Evolutionary conservation across 441 rosid genomes (phyloP).

Genomic region (Erodium texanum): DNA sequence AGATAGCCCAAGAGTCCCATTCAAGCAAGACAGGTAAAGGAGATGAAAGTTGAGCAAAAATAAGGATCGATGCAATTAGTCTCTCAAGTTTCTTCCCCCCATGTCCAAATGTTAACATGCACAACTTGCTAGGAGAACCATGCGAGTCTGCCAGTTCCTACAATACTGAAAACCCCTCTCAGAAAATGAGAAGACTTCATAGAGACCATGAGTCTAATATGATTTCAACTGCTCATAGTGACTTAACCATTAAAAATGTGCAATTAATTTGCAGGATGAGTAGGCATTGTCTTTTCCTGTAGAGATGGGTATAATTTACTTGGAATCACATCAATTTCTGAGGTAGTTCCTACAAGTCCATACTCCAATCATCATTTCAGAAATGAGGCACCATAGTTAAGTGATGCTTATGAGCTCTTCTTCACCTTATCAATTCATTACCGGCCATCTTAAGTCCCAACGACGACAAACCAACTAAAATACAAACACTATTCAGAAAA

Average conservation of each 20-base stretch:
- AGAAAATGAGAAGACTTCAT: constrained; percentile 17
- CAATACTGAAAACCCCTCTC: constrained; percentile 39
- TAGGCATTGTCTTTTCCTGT: neutral
- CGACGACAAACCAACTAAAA: neutral
- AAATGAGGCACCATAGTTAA: neutral
- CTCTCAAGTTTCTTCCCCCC: constrained; percentile 39
- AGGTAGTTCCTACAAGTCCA: neutral
- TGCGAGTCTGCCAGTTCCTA: constrained; percentile 37
- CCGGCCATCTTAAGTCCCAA: no score
- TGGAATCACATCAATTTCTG: neutral
- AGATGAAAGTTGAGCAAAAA: constrained; percentile 55
- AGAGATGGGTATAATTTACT: neutral
- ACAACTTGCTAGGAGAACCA: constrained; percentile 22
- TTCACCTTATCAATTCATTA: neutral
- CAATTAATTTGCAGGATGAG: no score
- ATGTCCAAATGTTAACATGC: constrained; percentile 25
- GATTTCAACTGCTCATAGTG: neutral
- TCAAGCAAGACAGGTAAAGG: constrained; percentile 49
- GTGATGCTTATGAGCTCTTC: neutral
- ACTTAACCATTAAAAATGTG: no score
- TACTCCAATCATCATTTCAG: neutral
- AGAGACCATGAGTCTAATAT: neutral
- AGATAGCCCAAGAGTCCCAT: constrained; percentile 36
- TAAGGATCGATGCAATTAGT: constrained; percentile 40
- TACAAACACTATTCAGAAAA: neutral